phyloP scores from a whole-genome alignment of 2,329 filamentous ascomycete species.

The Cercospora brassicicola region DNA sequence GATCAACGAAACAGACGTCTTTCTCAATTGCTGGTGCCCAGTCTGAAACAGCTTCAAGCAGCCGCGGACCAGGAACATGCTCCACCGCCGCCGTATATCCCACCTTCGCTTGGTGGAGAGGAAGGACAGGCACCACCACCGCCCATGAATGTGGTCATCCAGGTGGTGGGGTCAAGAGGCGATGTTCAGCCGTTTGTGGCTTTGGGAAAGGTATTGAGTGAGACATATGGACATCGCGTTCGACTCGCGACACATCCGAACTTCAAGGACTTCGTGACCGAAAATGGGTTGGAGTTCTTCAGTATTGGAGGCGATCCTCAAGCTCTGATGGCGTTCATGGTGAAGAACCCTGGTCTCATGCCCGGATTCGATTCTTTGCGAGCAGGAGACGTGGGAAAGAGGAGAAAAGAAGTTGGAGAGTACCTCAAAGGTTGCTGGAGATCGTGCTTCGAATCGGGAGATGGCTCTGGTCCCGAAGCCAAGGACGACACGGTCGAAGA shows the following conservation, averaged over 20 bases:
- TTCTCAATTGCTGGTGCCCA: constrained; percentile 66
- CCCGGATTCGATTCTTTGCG: constrained; percentile 75
- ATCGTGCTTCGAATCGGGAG: constrained; percentile 76
- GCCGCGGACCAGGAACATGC: constrained; percentile 50
- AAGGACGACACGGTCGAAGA: constrained; percentile 51
- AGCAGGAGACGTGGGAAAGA: constrained; percentile 72
- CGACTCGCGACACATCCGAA: constrained; percentile 51
- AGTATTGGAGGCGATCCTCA: constrained; percentile 53
- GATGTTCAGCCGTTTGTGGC: constrained; percentile 55
- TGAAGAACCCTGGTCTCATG: constrained; percentile 83
- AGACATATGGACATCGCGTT: constrained; percentile 51
- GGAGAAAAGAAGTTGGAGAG: constrained; percentile 71
- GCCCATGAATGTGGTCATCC: constrained; percentile 52
- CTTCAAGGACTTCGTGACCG: constrained; percentile 52
- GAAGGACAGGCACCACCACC: constrained; percentile 57
- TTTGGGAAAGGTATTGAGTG: constrained; percentile 51
- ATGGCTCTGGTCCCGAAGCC: constrained; percentile 54
- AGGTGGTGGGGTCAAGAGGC: constrained; percentile 51
- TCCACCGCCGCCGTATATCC: constrained; percentile 67
- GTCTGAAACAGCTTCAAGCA: constrained; percentile 58
- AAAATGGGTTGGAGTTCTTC: constrained; percentile 55
- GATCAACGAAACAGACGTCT: constrained; percentile 67
- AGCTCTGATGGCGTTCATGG: constrained; percentile 73
- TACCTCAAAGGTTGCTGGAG: constrained; percentile 85
- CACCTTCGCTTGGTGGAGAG: constrained; percentile 67